Conservation (phyloP, 805 yeast genomes). For the Ogataea ganodermae region DNA sequence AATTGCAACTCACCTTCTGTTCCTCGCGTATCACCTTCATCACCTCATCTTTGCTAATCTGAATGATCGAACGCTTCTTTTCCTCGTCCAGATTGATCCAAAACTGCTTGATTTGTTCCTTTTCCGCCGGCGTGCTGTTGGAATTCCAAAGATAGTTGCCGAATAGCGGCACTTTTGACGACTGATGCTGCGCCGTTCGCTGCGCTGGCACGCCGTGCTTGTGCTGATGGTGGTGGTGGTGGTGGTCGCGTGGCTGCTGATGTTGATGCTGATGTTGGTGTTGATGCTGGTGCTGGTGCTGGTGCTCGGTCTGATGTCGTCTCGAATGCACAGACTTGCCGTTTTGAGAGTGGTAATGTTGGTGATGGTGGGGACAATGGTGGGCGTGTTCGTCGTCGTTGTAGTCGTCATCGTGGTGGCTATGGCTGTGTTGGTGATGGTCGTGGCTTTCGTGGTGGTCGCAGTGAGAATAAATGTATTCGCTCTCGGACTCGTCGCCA, state of each 20-base stretch:
- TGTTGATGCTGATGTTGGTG: conserved; percentile 10
- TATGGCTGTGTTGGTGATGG: conserved; percentile 17
- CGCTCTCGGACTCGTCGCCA: conserved; percentile 19
- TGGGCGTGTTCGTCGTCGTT: conserved; percentile 17
- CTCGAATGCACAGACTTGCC: neutral
- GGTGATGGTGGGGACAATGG: conserved; percentile 20
- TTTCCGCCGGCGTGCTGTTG: conserved; percentile 49
- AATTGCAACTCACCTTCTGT: conserved; percentile 61
- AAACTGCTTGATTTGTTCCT: conserved; percentile 50
- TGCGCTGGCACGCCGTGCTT: conserved; percentile 13
- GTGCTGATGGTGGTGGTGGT: conserved; percentile 8
- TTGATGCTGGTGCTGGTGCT: conserved; percentile 8
- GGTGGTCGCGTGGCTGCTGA: conserved; percentile 8
- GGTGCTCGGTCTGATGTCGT: conserved; percentile 12
- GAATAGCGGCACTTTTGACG: conserved; percentile 20
- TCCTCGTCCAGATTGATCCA: conserved; percentile 70
- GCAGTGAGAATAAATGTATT: conserved; percentile 17
- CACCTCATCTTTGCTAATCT: conserved; percentile 69
- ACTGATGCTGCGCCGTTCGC: conserved; percentile 24
- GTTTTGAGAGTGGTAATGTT: conserved; percentile 10
- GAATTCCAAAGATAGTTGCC: conserved; percentile 32
- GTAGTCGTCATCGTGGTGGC: conserved; percentile 19
- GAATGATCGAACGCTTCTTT: conserved; percentile 60
- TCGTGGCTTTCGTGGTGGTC: conserved; percentile 21
- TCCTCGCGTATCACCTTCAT: conserved; percentile 63